Evolutionary conservation across 805 yeast species (phyloP).

Genomic region (Monosporozyma siamensis): DNA sequence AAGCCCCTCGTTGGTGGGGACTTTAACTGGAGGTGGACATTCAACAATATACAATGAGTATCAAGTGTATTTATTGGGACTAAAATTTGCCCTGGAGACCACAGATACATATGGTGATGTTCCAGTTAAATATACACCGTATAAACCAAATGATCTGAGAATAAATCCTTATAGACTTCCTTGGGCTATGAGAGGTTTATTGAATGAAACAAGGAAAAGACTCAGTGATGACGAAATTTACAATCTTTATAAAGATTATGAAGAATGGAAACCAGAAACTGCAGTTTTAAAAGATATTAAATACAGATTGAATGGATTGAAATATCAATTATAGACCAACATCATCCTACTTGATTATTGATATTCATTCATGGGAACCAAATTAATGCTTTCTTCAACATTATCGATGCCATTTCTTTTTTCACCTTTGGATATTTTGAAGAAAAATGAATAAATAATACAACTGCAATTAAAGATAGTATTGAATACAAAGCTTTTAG

Average conservation of each 20-base stretch:
- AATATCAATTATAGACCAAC: slow-evolving; percentile 13
- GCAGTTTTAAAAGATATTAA: slow-evolving; percentile 77
- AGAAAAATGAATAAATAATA: too few relatives aligned
- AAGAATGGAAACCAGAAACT: slow-evolving; percentile 78
- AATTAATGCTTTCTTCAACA: too few relatives aligned
- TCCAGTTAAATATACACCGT: slow-evolving; percentile 33
- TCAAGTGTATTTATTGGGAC: slow-evolving; percentile 72
- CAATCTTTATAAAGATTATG: slow-evolving; percentile 59
- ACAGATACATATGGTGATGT: slow-evolving; percentile 42
- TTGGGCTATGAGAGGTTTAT: slow-evolving; percentile 82
- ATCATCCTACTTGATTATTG: too few relatives aligned
- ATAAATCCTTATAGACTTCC: slow-evolving; percentile 81
- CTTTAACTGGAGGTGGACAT: slow-evolving; percentile 92
- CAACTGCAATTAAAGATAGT: too few relatives aligned
- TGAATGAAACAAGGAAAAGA: slow-evolving; percentile 52
- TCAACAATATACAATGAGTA: slow-evolving; percentile 80
- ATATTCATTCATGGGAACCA: too few relatives aligned
- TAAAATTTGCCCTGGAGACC: slow-evolving; percentile 68
- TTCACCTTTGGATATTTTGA: too few relatives aligned
- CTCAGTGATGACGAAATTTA: slow-evolving; percentile 50
- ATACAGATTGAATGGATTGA: slow-evolving; percentile 57
- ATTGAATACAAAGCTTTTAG: too few relatives aligned
- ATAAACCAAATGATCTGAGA: slow-evolving; percentile 56
- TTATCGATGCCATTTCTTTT: too few relatives aligned
- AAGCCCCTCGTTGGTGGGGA: slow-evolving; percentile 73